These are phyloP conservation scores for Sporobolomyces phaffii DNA, from an alignment of 768 basidiomycete genomes.

Conservation along the genomic window DNA sequence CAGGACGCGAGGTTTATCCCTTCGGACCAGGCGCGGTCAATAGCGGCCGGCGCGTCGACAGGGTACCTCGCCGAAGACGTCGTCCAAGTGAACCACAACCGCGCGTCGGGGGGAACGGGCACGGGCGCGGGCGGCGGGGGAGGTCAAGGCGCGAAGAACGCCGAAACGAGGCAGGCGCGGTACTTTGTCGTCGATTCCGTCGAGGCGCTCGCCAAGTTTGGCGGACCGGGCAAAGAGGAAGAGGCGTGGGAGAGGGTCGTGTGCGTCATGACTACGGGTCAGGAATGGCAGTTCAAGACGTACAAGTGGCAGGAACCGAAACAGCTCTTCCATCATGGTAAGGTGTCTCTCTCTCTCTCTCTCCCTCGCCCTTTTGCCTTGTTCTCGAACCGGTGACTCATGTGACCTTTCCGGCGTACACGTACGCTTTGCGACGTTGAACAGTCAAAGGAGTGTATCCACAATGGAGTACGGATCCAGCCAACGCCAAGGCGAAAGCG, in stretches of 20 bases:
- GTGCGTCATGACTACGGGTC: slow-evolving; percentile 96
- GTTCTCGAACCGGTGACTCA: not conserved
- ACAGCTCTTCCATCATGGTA: slow-evolving; percentile 87
- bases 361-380: not conserved
- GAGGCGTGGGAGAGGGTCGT: slow-evolving; percentile 95
- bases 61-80: slow-evolving; percentile 73
- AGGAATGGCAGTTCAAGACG: slow-evolving; percentile 93
- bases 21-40: slow-evolving; percentile 61
- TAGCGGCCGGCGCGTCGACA: slow-evolving; percentile 50
- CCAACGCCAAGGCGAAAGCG: slow-evolving; percentile 79
- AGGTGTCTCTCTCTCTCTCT: slow-evolving; percentile 3
- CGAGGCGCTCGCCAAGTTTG: slow-evolving; percentile 84
- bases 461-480: slow-evolving; percentile 86
- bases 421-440: too few species aligned
- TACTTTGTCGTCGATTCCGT: slow-evolving; percentile 89
- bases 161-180: slow-evolving; percentile 44
- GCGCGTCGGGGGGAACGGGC: slow-evolving; percentile 47
- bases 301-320: slow-evolving; percentile 96
- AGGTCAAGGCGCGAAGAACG: too few species aligned
- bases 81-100: slow-evolving; percentile 76
- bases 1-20: slow-evolving; percentile 82
- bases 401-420: too few species aligned
- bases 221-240: slow-evolving; percentile 51
- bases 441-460: slow-evolving; percentile 92
- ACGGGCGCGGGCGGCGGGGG: slow-evolving; percentile 53